Evolutionary conservation across 495 filamentous ascomycete genomes (phyloP).

Genomic region (Hypoxylon intermedium): DNA sequence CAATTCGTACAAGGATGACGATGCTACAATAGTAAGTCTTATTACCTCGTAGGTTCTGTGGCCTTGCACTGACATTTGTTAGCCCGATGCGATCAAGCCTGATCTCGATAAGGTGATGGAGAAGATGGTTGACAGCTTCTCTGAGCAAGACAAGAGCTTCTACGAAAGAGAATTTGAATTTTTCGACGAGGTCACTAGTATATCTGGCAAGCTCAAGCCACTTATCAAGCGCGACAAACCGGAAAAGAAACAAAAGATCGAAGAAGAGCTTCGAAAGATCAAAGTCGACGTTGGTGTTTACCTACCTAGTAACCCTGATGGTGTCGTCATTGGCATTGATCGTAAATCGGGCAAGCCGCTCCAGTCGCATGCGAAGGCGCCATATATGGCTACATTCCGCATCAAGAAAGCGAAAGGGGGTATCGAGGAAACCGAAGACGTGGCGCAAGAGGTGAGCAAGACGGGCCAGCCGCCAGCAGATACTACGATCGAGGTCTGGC

Average conservation of each 20-base stretch:
- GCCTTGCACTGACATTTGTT: slow-evolving; percentile 46
- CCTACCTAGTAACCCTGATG: slow-evolving; percentile 94
- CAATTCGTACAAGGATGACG: slow-evolving; percentile 97
- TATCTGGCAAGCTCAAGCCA: slow-evolving; percentile 94
- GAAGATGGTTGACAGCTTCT: slow-evolving; percentile 82
- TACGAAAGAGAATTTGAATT: slow-evolving; percentile 96
- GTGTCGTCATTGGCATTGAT: slow-evolving; percentile 95
- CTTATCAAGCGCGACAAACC: slow-evolving; percentile 91
- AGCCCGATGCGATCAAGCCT: slow-evolving; percentile 93
- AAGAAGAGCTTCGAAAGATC: slow-evolving; percentile 96
- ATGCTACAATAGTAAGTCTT: slow-evolving; percentile 78
- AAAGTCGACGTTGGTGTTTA: slow-evolving; percentile 97
- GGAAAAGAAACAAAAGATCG: slow-evolving; percentile 99
- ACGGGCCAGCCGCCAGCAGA: slow-evolving; percentile 42
- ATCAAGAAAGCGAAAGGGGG: slow-evolving; percentile 78
- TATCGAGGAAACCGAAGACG: slow-evolving; percentile 56
- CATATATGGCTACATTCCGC: slow-evolving; percentile 98
- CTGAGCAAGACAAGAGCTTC: slow-evolving; percentile 76
- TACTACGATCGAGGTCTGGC: slow-evolving; percentile 88
- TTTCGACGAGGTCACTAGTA: slow-evolving; percentile 94
- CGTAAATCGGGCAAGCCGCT: slow-evolving; percentile 96
- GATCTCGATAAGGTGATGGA: slow-evolving; percentile 90
- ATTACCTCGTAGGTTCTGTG: background rate
- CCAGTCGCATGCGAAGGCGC: slow-evolving; percentile 96
- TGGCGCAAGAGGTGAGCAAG: slow-evolving; percentile 48